Conservation (phyloP, 2,329 filamentous ascomycete genomes). For the Mycogone perniciosa region DNA sequence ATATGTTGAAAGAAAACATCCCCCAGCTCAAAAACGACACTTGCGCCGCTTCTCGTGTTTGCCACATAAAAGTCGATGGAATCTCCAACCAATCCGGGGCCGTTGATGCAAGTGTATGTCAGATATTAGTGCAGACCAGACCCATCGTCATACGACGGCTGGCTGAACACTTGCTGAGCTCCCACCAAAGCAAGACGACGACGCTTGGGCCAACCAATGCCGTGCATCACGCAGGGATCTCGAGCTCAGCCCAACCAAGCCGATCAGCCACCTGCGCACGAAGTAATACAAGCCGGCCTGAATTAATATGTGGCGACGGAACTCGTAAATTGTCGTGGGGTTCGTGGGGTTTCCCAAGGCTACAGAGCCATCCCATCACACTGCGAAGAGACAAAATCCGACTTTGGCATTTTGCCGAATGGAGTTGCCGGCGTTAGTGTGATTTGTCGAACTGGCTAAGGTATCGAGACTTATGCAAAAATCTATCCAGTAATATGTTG, state of each 20-base stretch:
- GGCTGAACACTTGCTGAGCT: conserved; percentile 8
- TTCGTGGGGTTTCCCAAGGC: no score
- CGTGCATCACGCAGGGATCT: conserved; percentile 9
- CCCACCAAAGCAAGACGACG: conserved; percentile 1
- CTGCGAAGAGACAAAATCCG: no score
- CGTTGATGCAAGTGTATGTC: conserved; percentile 3
- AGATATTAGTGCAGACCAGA: conserved; percentile 4
- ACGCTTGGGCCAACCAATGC: conserved; percentile 6
- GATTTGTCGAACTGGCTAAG: no score
- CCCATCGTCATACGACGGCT: conserved; percentile 9
- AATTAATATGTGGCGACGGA: no score
- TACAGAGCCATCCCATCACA: no score
- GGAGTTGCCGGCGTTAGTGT: no score
- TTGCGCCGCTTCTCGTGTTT: background rate
- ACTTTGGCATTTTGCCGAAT: no score
- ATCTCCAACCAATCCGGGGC: background rate
- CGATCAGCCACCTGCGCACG: conserved; percentile 8
- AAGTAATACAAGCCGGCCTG: no score
- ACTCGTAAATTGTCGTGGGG: no score
- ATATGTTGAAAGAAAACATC: background rate
- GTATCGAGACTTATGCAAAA: no score
- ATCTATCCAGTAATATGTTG: no score
- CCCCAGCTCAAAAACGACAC: background rate
- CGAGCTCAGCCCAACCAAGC: conserved; percentile 9
- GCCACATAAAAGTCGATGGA: no score